Percentiles rank a stretch among this genome's conserved stretches.
These are phyloP conservation scores for Phoma herbarum DNA, from an alignment of 2,329 filamentous ascomycete species.

Conservation along the genomic window DNA sequence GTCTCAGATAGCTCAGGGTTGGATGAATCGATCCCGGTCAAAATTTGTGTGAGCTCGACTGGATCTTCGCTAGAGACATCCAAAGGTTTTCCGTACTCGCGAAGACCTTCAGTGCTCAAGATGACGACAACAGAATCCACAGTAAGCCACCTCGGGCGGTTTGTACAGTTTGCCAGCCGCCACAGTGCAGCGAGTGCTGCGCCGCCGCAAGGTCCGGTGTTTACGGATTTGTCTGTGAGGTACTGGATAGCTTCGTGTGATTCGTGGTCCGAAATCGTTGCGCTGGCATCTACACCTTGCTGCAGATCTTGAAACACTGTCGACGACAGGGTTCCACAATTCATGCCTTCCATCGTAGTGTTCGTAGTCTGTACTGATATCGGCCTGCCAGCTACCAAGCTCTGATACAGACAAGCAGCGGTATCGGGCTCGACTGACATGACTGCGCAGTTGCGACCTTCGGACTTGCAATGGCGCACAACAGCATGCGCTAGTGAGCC, in stretches of 20 bases:
- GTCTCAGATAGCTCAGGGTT: neutral
- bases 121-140: conserved; percentile 68
- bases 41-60: neutral
- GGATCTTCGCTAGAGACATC: conserved; percentile 32
- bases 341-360: conserved; percentile 78
- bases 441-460: conserved; percentile 53
- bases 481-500: conserved; percentile 78
- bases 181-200: conserved; percentile 66
- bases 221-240: conserved; percentile 59
- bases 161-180: conserved; percentile 53
- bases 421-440: conserved; percentile 75
- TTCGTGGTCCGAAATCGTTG: conserved; percentile 69
- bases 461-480: conserved; percentile 68
- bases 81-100: conserved; percentile 27
- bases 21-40: neutral
- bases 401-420: conserved; percentile 65
- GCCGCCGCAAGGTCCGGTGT: conserved; percentile 70
- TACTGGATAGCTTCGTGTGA: conserved; percentile 67
- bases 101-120: conserved; percentile 70
- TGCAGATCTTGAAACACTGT: conserved; percentile 70
- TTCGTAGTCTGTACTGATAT: conserved; percentile 63
- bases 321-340: conserved; percentile 73
- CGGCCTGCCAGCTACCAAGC: conserved; percentile 59
- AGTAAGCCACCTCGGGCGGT: conserved; percentile 50
- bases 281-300: conserved; percentile 66